phyloP scores from a whole-genome alignment of 495 filamentous ascomycete species.

The Haplographium delicatum region DNA sequence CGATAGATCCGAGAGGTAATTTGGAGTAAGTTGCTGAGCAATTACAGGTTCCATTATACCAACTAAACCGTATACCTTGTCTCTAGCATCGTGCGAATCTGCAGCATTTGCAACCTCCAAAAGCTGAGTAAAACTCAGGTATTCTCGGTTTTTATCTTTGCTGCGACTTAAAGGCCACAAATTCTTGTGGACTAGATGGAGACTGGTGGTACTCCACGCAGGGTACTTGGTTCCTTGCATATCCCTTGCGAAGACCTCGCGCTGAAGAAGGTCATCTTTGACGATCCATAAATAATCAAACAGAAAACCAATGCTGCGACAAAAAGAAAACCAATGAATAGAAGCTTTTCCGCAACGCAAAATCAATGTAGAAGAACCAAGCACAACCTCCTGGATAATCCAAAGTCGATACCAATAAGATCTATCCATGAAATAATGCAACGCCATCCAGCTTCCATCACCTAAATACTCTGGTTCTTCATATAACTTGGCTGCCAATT shows the following conservation, averaged over 20 bases:
- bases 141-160: neutral
- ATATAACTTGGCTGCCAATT: neutral
- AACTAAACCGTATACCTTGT: conserved; percentile 22
- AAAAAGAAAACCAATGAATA: conserved; percentile 22
- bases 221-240: neutral
- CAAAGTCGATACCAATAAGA: conserved; percentile 17
- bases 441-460: conserved; percentile 2
- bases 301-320: conserved; percentile 10
- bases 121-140: conserved; percentile 6
- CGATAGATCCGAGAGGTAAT: conserved; percentile 6
- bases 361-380: conserved; percentile 2
- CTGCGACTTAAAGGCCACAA: conserved; percentile 4
- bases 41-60: conserved; percentile 19
- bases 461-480: conserved; percentile 11
- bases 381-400: conserved; percentile 19
- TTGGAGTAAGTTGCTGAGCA: conserved; percentile 1
- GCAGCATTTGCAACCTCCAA: conserved; percentile 16
- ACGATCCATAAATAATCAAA: conserved; percentile 11
- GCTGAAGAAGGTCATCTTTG: conserved; percentile 12
- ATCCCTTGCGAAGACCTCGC: neutral
- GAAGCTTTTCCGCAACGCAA: conserved; percentile 10
- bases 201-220: conserved; percentile 7
- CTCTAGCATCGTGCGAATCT: conserved; percentile 11
- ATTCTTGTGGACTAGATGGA: conserved; percentile 13
- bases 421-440: conserved; percentile 6